A percentile compares a stretch with the other conserved stretches of the same genome.
phyloP scores from a whole-genome alignment of 331 rosid species.

The Rosa hybrid region DNA sequence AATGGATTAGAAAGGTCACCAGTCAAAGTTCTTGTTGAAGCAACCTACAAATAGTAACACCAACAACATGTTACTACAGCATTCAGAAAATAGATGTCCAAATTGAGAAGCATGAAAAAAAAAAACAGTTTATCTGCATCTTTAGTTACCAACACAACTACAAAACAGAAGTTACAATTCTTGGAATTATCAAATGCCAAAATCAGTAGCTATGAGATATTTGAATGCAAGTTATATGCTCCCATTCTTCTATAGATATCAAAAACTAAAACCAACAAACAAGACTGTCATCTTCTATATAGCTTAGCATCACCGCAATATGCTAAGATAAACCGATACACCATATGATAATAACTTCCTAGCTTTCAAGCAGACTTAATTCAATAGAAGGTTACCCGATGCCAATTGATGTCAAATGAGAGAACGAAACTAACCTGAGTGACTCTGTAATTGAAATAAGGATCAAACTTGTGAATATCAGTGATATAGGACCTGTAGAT shows the following conservation, averaged over 20 bases:
- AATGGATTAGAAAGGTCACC: slow-evolving; percentile 79
- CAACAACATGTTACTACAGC: slow-evolving; percentile 12
- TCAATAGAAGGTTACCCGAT: neutral
- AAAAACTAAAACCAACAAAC: slow-evolving; percentile 78
- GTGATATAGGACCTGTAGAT: slow-evolving; percentile 89
- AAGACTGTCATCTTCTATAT: slow-evolving; percentile 26
- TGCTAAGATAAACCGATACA: neutral
- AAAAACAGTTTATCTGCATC: neutral
- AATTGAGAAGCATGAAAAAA: neutral
- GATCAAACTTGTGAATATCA: slow-evolving; percentile 96
- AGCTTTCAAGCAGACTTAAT: neutral
- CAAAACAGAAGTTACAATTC: neutral
- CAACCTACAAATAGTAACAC: slow-evolving; percentile 49
- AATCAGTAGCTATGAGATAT: neutral
- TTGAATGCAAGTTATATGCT: neutral
- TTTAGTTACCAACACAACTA: too few species aligned
- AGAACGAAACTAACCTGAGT: slow-evolving; percentile 70
- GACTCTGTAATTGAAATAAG: slow-evolving; percentile 96
- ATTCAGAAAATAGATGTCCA: neutral
- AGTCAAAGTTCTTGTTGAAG: slow-evolving; percentile 55
- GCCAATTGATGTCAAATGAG: neutral
- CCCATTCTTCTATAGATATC: slow-evolving; percentile 83
- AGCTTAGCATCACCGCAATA: slow-evolving; percentile 17
- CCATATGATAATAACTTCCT: neutral
- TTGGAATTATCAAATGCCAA: neutral